Evolutionary conservation across 1,284 basidiomycete species (phyloP), one percentile per base, ranked within the genome.

Genomic region (Ceratobasidium sp.): DNA sequence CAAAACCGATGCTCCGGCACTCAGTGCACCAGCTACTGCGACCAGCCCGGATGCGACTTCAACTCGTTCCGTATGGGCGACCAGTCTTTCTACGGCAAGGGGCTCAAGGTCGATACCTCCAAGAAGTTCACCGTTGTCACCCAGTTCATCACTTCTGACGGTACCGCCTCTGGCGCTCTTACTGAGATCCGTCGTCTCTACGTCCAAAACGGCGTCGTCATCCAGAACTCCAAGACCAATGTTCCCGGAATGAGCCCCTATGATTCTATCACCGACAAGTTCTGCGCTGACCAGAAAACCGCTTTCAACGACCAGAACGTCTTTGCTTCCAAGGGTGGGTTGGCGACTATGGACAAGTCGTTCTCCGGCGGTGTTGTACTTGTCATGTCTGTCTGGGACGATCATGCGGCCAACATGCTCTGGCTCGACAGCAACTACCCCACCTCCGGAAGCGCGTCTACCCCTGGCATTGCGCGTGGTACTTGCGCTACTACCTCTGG

Each of bases 361-460:
- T 83, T 90, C 82, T 81, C 82, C 28, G 80, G 82, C 62, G 90
- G 90, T 78, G 87, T 90, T 86, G 89, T 90, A n/a, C 84, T 91
- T 50, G 89, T 88, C 77, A 82, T 91, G 82, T 86, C 84, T 80
- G 81, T 91, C 80, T 90, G 89, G 89, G 89, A 90, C 80, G 90
- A 91, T 84, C 85, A 90, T 81, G 85, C 85, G 56, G 89, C 85
- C 79, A 84, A 88, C 82, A 90, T 91, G 89, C 86, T 89, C 82
- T 90, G 90, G 90, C 82, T 89, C 77, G 89, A 91, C 84, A 85
- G 84, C 81, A 84, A 82, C 85, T 90, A 90, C 85, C 89, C 90
- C 61, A 84, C 85, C 79, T 82, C 81, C 81, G 84, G 82, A 28
- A 81, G 84, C 80, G 81, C 87, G 20, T 84, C 84, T 77, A 75